Conservation (phyloP, 1,139 yeast species). For the Debaryomyces sp. region DNA sequence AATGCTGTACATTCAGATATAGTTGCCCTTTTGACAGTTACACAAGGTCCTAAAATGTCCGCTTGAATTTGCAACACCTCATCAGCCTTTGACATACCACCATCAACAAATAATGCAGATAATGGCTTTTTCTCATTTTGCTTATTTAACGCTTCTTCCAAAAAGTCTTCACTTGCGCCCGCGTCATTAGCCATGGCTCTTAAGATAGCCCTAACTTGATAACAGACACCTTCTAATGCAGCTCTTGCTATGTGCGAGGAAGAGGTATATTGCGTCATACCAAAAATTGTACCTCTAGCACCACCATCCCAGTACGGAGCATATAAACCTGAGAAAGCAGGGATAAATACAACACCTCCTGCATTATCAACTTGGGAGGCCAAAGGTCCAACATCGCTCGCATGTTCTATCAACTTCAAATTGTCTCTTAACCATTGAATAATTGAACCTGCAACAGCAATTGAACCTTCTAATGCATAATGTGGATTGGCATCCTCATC, state of each 20-base stretch:
- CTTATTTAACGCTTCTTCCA: conserved; percentile 43
- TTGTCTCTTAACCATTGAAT: conserved; percentile 95
- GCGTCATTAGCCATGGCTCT: conserved; percentile 90
- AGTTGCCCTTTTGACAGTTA: conserved; percentile 77
- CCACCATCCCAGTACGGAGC: conserved; percentile 97
- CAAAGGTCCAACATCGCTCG: conserved; percentile 88
- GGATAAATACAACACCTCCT: conserved; percentile 93
- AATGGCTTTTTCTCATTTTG: conserved; percentile 52
- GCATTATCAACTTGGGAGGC: conserved; percentile 81
- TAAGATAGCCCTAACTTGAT: conserved; percentile 88
- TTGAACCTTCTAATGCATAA: conserved; percentile 92
- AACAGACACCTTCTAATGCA: conserved; percentile 93
- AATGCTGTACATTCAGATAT: conserved; percentile 92
- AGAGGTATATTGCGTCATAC: conserved; percentile 86
- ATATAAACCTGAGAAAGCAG: conserved; percentile 91
- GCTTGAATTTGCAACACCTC: conserved; percentile 95
- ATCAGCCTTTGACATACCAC: conserved; percentile 93
- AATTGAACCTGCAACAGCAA: conserved; percentile 94
- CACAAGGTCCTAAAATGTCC: conserved; percentile 85
- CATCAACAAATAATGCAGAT: conserved; percentile 77
- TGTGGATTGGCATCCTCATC: conserved; percentile 65
- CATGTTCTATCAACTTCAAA: conserved; percentile 75
- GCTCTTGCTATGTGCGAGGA: conserved; percentile 92
- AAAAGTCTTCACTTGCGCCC: conserved; percentile 53
- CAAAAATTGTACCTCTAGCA: conserved; percentile 90